phyloP scores from a whole-genome alignment of 768 basidiomycete genomes.

The Lactifluus pinguis region DNA sequence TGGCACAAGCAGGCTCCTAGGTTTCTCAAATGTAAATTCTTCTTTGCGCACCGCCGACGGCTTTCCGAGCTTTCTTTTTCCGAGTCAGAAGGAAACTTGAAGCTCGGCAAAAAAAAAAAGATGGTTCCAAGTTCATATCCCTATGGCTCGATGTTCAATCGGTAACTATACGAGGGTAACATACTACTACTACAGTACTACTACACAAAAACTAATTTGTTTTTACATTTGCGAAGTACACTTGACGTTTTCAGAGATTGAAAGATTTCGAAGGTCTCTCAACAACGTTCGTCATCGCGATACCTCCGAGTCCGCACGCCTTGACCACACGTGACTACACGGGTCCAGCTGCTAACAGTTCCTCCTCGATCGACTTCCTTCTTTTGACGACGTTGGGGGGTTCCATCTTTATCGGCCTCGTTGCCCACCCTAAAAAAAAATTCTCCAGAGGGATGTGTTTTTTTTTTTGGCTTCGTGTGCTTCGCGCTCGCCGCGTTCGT shows the following conservation, averaged over 20 bases:
- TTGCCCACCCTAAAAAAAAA: background rate
- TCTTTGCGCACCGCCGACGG: too few species aligned
- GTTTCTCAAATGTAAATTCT: too few species aligned
- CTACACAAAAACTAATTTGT: background rate
- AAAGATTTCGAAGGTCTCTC: background rate
- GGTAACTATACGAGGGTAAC: too few species aligned
- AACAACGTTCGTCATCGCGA: background rate
- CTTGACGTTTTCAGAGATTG: background rate
- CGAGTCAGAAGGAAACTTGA: too few species aligned
- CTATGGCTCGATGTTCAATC: conserved; percentile 1
- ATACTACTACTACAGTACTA: too few species aligned
- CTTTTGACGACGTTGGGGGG: too few species aligned
- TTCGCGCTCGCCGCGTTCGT: background rate
- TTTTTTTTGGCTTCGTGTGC: background rate
- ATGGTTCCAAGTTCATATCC: too few species aligned
- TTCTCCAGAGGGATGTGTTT: background rate
- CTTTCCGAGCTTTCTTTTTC: too few species aligned
- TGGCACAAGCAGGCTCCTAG: too few species aligned
- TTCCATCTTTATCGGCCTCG: background rate
- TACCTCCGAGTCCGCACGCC: background rate
- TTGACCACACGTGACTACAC: background rate
- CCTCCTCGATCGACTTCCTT: background rate
- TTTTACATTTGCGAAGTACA: background rate
- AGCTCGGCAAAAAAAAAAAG: too few species aligned
- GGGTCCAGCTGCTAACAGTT: too few species aligned